Evolutionary conservation across 116 monocot species (phyloP), one percentile per base, ranked within the genome.

Genomic region (Papilionanthe hybrid): DNA sequence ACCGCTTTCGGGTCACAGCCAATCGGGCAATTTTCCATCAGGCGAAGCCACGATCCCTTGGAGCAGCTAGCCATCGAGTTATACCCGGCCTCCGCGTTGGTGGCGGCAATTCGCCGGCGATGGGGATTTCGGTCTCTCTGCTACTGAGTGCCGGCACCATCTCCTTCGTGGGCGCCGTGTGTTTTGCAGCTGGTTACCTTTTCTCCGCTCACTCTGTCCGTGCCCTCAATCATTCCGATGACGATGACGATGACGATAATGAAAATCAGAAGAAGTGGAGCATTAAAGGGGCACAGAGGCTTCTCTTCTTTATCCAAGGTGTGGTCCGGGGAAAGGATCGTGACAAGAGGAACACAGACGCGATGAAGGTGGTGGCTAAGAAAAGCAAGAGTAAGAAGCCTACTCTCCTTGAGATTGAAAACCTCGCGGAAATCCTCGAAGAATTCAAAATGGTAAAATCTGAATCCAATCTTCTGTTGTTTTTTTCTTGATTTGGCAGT

Each of bases 371-470:
- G 44, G 53, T 18, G 43, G 53, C 22, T 47, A 56, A 3, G 68
- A 77, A 60, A 78, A 66, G 50, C 27, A 85, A 83, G 75, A 67
- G 56, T 78, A 80, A 79, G 47, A 84, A 67, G 56, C 72, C 81
- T 5, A 65, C 78, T 25, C 85, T 81, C 15, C 79, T 88, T 19
- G 91, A 91, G 84, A 88, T 98, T 67, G 97, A 98, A 75, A 88
- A 57, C 78, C 92, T 98, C 30, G 97, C 92, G 7, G 91, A 92
- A 53, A 92, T 98, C 12, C 80, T 92, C 13, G 88, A 94, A 10
- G 94, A 98, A 72, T 98, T 98, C 79, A 97, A 97, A 77, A 97
- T 97, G 94, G 97, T 94, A 82, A 69, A 87, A 78, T 66, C n/a
- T 5, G 11, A 56, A 75, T 5, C 47, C 27, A 25, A 22, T 17